A percentile compares a stretch with the other conserved stretches of the same genome.
Evolutionary conservation across 2,329 filamentous ascomycete species (phyloP).

Genomic region (Domatiomyces globalis): DNA sequence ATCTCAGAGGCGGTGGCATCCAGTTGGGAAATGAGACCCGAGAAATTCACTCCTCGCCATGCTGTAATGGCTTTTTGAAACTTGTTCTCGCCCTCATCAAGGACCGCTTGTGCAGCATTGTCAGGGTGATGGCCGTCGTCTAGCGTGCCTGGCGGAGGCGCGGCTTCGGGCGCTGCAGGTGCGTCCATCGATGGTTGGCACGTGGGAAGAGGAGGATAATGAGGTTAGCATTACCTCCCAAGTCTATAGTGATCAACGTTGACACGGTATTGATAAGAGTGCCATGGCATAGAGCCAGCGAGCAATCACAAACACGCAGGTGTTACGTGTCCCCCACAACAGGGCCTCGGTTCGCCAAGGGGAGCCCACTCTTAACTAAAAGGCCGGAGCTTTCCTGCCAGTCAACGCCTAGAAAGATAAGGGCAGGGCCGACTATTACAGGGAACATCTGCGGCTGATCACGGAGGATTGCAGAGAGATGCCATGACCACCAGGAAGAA

Average conservation of each 20-base stretch:
- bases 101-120: not conserved
- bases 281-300: not conserved
- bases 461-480: too few relatives aligned
- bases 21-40: constrained; percentile 66
- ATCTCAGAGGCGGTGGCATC: constrained; percentile 93
- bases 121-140: not conserved
- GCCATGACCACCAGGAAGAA: too few relatives aligned
- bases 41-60: constrained; percentile 95
- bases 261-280: not conserved
- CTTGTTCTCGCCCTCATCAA: constrained; percentile 60
- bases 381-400: too few relatives aligned
- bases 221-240: not conserved
- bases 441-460: too few relatives aligned
- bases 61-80: constrained; percentile 92
- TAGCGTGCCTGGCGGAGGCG: too few relatives aligned
- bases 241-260: not conserved
- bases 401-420: too few relatives aligned
- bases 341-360: not conserved
- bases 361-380: too few relatives aligned
- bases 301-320: not conserved
- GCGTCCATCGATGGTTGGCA: not conserved
- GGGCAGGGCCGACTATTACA: too few relatives aligned
- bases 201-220: not conserved
- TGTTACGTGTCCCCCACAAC: not conserved
- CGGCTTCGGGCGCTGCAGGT: not conserved